phyloP scores from a whole-genome alignment of 768 basidiomycete genomes.

The Mycena filopes region DNA sequence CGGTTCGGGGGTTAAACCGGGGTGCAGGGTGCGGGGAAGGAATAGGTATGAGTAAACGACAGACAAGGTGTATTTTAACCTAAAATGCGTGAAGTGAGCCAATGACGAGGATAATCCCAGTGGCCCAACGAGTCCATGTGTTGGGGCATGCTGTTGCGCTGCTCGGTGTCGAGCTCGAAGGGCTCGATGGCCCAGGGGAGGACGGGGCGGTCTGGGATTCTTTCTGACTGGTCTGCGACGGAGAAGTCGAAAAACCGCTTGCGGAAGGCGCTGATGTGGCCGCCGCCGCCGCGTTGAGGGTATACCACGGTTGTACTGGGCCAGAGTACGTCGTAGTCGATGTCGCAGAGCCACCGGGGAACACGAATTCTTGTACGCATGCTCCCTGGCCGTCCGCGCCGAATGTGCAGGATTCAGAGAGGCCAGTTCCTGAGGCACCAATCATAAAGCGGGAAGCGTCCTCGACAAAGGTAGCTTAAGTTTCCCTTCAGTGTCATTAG shows the following conservation, averaged over 20 bases:
- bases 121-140: background rate
- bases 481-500: background rate
- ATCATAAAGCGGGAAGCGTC: conserved; percentile 7
- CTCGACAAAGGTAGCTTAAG: conserved; percentile 18
- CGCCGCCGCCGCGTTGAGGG: no score
- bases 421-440: conserved; percentile 4
- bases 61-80: background rate
- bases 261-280: background rate
- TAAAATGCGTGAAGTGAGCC: no score
- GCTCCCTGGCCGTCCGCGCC: conserved; percentile 12
- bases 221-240: background rate
- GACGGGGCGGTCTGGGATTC: background rate
- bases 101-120: background rate
- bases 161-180: background rate
- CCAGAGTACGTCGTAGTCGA: conserved; percentile 15
- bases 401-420: conserved; percentile 19
- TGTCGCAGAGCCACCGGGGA: background rate
- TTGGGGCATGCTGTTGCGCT: background rate
- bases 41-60: no score
- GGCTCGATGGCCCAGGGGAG: background rate
- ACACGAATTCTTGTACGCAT: conserved; percentile 14
- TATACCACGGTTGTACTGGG: conserved; percentile 19
- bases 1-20: no score
- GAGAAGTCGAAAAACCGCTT: background rate
- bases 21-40: no score